Evolutionary conservation across 1,284 basidiomycete species (phyloP).

Genomic region (Ustilago bromivora): DNA sequence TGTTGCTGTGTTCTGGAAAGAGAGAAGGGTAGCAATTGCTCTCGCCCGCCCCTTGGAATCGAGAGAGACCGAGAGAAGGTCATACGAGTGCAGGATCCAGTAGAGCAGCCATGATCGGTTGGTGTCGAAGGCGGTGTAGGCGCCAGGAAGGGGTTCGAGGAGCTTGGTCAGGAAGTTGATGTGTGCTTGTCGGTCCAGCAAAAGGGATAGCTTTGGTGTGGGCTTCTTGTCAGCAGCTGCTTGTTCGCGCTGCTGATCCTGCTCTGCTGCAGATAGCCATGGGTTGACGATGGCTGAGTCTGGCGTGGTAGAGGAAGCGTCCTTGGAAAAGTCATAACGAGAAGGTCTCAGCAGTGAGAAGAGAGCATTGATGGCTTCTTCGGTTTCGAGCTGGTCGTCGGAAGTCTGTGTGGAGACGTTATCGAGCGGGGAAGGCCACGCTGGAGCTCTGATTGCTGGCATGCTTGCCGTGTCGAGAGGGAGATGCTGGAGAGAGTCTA

Average conservation of each 20-base stretch:
- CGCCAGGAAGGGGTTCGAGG: constrained; percentile 61
- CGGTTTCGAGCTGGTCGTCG: constrained; percentile 60
- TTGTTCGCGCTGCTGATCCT: constrained; percentile 26
- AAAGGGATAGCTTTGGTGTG: constrained; percentile 31
- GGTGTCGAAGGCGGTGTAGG: constrained; percentile 64
- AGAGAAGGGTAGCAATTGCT: constrained; percentile 65
- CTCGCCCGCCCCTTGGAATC: constrained; percentile 47
- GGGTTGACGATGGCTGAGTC: constrained; percentile 33
- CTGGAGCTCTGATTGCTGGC: constrained; percentile 41
- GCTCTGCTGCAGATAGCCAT: constrained; percentile 37
- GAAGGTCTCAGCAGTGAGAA: constrained; percentile 38
- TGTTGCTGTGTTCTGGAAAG: constrained; percentile 59
- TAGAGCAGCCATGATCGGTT: constrained; percentile 68
- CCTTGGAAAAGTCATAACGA: constrained; percentile 32
- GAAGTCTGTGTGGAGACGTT: constrained; percentile 56
- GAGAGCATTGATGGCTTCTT: constrained; percentile 56
- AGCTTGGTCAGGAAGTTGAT: constrained; percentile 60
- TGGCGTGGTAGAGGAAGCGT: constrained; percentile 1
- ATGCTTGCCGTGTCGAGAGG: background rate
- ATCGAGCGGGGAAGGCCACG: constrained; percentile 59
- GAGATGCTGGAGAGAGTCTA: background rate
- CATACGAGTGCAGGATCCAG: constrained; percentile 65
- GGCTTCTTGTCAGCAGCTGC: constrained; percentile 9
- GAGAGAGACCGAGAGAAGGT: constrained; percentile 58
- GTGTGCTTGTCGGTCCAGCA: constrained; percentile 59